A percentile compares a stretch with the other conserved stretches of the same genome.
Evolutionary conservation across 331 rosid species (phyloP).

Genomic region (Quercus phellos): DNA sequence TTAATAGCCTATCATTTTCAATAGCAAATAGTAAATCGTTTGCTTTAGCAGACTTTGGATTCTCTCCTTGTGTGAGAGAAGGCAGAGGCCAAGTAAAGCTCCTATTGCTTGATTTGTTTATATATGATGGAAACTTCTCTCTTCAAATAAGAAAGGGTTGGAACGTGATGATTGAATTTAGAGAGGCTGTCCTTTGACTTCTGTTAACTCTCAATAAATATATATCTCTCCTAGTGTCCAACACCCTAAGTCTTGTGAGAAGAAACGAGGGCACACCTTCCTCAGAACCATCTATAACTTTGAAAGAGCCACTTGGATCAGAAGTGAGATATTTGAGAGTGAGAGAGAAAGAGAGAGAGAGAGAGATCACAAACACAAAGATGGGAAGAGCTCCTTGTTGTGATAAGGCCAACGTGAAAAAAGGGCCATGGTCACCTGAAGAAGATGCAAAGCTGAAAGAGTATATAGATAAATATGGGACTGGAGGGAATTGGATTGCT

Average conservation of each 20-base stretch:
- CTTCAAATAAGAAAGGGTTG: constrained; percentile 20
- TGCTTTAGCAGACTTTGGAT: constrained; percentile 30
- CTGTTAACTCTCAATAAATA: constrained; percentile 27
- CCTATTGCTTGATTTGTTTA: constrained; percentile 15
- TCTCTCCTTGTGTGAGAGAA: constrained; percentile 16
- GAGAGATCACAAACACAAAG: background rate
- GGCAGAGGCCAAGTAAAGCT: constrained; percentile 19
- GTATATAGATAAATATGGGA: constrained; percentile 62
- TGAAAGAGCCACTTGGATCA: constrained; percentile 5
- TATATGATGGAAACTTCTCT: constrained; percentile 39
- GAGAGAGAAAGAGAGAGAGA: constrained; percentile 4
- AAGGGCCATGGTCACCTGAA: constrained; percentile 96
- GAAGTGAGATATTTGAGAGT: background rate
- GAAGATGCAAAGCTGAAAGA: constrained; percentile 80
- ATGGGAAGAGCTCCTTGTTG: constrained; percentile 99
- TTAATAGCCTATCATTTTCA: constrained; percentile 30
- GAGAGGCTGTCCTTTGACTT: constrained; percentile 61
- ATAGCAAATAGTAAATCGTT: constrained; percentile 4
- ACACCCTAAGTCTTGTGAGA: constrained; percentile 20
- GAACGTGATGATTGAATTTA: constrained; percentile 38
- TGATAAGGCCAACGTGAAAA: constrained; percentile 90
- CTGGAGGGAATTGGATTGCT: constrained; percentile 92
- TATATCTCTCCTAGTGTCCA: constrained; percentile 5
- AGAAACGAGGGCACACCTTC: constrained; percentile 9
- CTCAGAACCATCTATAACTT: background rate